Evolutionary conservation across 2,329 filamentous ascomycete species (phyloP).

Genomic region (Fusarium cyanostomum): DNA sequence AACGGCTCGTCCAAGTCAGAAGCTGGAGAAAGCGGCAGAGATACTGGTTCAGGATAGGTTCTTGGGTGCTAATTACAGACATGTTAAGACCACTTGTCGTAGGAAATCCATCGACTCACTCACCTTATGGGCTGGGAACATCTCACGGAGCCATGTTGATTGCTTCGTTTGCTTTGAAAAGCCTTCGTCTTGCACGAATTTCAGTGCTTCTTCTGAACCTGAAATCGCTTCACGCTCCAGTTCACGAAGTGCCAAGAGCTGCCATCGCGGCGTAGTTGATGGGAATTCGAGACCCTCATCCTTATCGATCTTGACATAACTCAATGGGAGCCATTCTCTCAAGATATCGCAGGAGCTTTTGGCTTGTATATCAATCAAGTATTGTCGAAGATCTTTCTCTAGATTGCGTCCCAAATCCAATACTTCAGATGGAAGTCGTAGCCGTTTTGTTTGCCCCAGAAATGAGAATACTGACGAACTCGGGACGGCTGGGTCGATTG

Average conservation of each 20-base stretch:
- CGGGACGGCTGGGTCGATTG: neutral
- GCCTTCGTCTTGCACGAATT: neutral
- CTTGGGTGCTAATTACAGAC: neutral
- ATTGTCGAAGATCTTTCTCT: conserved; percentile 35
- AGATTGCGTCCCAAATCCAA: conserved; percentile 39
- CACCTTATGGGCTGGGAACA: conserved; percentile 16
- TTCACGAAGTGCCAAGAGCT: conserved; percentile 40
- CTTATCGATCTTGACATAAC: conserved; percentile 25
- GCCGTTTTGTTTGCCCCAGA: neutral
- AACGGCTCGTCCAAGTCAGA: conserved; percentile 30
- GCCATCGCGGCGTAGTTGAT: conserved; percentile 29
- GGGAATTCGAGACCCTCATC: conserved; percentile 46
- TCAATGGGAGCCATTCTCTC: conserved; percentile 46
- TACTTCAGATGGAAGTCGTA: conserved; percentile 36
- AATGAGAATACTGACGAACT: neutral
- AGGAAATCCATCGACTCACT: neutral
- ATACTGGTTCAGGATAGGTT: conserved; percentile 31
- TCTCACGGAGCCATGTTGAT: neutral
- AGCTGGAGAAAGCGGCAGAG: conserved; percentile 43
- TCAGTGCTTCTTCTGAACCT: neutral
- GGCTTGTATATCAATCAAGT: conserved; percentile 27
- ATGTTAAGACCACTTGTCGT: conserved; percentile 5
- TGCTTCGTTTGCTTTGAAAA: neutral
- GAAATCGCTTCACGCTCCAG: conserved; percentile 38
- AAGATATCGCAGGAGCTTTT: conserved; percentile 35